These are phyloP conservation scores for Bifiguratus adelaidae DNA, from an alignment of 192 early-diverging fungal species.

Conservation along the genomic window DNA sequence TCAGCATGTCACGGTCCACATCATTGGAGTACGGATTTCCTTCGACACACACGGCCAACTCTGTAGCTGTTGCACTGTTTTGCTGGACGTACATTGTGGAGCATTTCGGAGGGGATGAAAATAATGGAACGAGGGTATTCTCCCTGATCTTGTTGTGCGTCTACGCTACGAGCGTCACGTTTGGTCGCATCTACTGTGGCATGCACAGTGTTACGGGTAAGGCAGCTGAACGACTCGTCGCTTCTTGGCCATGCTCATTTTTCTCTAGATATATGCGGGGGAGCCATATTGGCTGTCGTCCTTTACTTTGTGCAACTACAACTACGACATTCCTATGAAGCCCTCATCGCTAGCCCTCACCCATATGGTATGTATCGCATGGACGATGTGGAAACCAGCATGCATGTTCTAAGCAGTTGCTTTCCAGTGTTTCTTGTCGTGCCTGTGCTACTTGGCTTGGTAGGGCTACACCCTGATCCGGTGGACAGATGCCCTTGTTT, in stretches of 20 bases:
- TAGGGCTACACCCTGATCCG: constrained; percentile 43
- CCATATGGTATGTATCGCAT: constrained; percentile 22
- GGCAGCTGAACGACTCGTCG: no score
- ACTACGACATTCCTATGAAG: constrained; percentile 21
- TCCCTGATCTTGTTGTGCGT: constrained; percentile 18
- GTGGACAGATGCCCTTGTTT: constrained; percentile 67
- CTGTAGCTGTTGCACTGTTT: constrained; percentile 59
- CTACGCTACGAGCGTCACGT: constrained; percentile 51
- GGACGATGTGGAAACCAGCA: not conserved
- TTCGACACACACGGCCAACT: constrained; percentile 81
- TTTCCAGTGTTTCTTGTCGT: constrained; percentile 17
- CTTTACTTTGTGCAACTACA: constrained; percentile 51
- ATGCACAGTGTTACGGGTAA: constrained; percentile 69
- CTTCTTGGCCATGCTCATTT: not conserved
- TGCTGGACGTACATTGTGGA: no score
- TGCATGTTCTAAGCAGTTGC: not conserved
- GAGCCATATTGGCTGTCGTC: constrained; percentile 45
- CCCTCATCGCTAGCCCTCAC: constrained; percentile 12
- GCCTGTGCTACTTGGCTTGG: constrained; percentile 14
- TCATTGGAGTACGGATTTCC: constrained; percentile 88
- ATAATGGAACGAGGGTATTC: no score
- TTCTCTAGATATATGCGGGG: constrained; percentile 53
- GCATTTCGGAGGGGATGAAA: no score
- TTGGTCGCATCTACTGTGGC: constrained; percentile 76
- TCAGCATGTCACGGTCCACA: constrained; percentile 53